A percentile compares a stretch with the other conserved stretches of the same genome.
These are phyloP conservation scores for Tephrocybe sp. DNA, from an alignment of 768 basidiomycete species.

Conservation along the genomic window DNA sequence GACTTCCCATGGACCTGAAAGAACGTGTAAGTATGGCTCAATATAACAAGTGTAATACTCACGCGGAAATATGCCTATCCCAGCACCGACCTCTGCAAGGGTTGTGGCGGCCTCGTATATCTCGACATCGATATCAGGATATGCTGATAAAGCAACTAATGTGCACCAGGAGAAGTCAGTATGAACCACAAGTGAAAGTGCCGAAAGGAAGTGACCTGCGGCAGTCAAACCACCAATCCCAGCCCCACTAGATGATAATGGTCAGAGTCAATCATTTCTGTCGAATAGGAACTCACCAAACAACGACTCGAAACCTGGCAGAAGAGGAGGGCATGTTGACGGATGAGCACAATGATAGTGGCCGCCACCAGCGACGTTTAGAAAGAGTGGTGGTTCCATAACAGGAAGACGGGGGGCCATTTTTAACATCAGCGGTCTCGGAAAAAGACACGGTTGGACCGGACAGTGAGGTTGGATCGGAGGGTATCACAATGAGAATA, in stretches of 20 bases:
- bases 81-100: conserved; percentile 60
- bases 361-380: conserved; percentile 13
- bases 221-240: conserved; percentile 51
- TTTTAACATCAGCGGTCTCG: conserved; percentile 31
- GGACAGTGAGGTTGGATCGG: conserved; percentile 31
- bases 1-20: conserved; percentile 48
- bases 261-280: conserved; percentile 15
- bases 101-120: conserved; percentile 53
- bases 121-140: conserved; percentile 55
- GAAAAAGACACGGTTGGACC: conserved; percentile 46
- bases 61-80: conserved; percentile 57
- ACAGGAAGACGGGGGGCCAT: conserved; percentile 27
- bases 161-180: conserved; percentile 6
- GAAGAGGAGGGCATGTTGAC: conserved; percentile 28
- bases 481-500: conserved; percentile 39
- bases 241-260: conserved; percentile 39
- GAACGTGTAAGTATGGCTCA: not conserved
- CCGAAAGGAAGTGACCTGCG: conserved; percentile 31
- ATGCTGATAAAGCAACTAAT: conserved; percentile 43
- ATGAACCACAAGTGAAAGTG: not conserved
- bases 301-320: conserved; percentile 48
- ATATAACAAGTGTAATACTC: conserved; percentile 21
- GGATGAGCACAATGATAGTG: conserved; percentile 8
- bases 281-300: conserved; percentile 41
- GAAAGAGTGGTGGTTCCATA: conserved; percentile 9